These are phyloP conservation scores for Pyrenophora graminea DNA, from an alignment of 2,329 filamentous ascomycete species.

Conservation along the genomic window DNA sequence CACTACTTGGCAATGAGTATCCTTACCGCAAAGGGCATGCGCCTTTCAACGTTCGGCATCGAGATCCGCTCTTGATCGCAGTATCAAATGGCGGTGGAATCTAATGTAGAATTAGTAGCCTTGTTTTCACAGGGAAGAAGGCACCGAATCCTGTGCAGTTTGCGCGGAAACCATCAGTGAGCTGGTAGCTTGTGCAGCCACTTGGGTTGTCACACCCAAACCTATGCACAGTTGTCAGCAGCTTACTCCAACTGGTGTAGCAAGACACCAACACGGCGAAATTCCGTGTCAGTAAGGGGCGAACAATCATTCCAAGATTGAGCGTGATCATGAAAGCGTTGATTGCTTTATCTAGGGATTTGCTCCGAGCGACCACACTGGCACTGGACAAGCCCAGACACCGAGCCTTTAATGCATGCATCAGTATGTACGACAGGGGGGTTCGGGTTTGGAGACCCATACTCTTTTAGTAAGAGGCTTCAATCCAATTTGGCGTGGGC, in stretches of 20 bases:
- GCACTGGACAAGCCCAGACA: neutral
- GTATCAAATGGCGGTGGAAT: too few species aligned
- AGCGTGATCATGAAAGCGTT: too few species aligned
- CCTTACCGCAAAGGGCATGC: constrained; percentile 11
- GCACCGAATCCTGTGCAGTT: neutral
- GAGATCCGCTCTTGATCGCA: constrained; percentile 7
- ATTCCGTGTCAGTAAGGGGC: neutral
- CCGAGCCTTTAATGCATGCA: neutral
- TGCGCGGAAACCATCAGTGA: neutral
- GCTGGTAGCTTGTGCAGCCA: neutral
- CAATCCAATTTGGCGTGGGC: constrained; percentile 1
- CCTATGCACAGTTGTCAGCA: neutral
- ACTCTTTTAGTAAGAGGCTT: constrained; percentile 1
- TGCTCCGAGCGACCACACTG: neutral
- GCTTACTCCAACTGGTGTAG: neutral
- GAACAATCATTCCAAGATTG: too few species aligned
- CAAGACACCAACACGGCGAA: neutral
- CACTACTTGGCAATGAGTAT: constrained; percentile 17
- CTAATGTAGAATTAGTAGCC: too few species aligned
- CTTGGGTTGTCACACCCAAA: neutral
- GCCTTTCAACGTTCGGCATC: constrained; percentile 9
- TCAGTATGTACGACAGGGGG: too few species aligned
- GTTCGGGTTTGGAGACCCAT: neutral
- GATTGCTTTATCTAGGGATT: neutral
- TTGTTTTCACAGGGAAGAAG: neutral